Conservation (phyloP, 371 early-diverging fungal species). For the Actinomortierella ambigua region DNA sequence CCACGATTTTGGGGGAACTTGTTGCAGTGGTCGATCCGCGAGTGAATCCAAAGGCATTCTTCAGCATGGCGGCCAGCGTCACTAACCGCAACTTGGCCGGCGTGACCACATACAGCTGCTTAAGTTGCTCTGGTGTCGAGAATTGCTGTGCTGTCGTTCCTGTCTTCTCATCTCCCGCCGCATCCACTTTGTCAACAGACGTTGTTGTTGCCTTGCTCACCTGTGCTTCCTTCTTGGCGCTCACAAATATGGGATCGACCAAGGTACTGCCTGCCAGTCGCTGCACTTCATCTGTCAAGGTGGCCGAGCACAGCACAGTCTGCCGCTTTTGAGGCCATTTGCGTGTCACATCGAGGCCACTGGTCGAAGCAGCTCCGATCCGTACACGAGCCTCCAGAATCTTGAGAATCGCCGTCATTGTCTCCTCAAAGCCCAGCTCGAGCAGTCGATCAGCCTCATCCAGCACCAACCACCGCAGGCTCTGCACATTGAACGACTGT, state of each 20-base stretch:
- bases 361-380: constrained; percentile 37
- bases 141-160: constrained; percentile 45
- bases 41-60: constrained; percentile 45
- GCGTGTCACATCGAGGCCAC: constrained; percentile 43
- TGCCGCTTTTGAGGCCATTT: constrained; percentile 75
- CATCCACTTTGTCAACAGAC: constrained; percentile 42
- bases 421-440: constrained; percentile 96
- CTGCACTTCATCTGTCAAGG: constrained; percentile 83
- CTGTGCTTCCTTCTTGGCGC: constrained; percentile 45
- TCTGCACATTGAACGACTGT: constrained; percentile 72
- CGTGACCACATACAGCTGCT: constrained; percentile 79
- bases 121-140: constrained; percentile 80
- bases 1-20: constrained; percentile 69
- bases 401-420: constrained; percentile 81
- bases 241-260: constrained; percentile 72
- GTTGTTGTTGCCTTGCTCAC: constrained; percentile 22
- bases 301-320: constrained; percentile 94
- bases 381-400: constrained; percentile 62
- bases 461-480: constrained; percentile 89
- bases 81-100: constrained; percentile 94
- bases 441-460: constrained; percentile 99
- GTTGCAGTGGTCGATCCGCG: constrained; percentile 37
- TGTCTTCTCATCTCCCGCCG: constrained; percentile 41
- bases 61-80: constrained; percentile 75
- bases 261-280: constrained; percentile 81